A percentile compares a stretch with the other conserved stretches of the same genome.
Conservation (phyloP, 305 asterid species). For the Vinca major region DNA sequence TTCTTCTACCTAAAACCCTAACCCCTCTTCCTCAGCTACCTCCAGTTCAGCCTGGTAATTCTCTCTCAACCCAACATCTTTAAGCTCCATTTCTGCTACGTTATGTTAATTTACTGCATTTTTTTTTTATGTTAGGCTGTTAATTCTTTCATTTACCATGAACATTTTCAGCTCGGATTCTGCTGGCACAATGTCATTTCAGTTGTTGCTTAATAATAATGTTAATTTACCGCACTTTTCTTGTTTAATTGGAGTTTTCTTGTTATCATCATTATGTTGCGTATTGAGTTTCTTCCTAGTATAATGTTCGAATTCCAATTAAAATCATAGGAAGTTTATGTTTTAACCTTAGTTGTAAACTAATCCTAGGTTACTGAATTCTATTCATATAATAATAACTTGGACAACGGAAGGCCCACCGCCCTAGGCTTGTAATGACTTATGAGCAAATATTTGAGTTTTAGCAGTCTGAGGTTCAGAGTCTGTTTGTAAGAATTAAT, state of each 20-base stretch:
- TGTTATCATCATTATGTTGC: too few species aligned
- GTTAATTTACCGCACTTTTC: not conserved
- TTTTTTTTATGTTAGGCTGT: not conserved
- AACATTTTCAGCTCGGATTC: not conserved
- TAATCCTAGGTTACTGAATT: not conserved
- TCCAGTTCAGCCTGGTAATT: not conserved
- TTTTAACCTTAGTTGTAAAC: not conserved
- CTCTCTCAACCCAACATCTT: not conserved
- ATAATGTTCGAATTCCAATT: not conserved
- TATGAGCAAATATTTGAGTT: not conserved
- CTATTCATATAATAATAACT: not conserved
- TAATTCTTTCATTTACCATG: not conserved
- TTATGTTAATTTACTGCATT: not conserved
- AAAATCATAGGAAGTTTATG: not conserved
- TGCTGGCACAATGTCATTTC: not conserved
- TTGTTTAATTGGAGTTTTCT: not conserved
- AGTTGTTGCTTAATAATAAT: too few species aligned
- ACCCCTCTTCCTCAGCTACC: not conserved
- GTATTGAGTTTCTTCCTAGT: not conserved
- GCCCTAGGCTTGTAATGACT: not conserved
- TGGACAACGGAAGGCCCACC: not conserved
- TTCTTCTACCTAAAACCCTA: slow-evolving; percentile 14
- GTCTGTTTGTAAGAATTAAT: not conserved
- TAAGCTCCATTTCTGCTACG: not conserved
- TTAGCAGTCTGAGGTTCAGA: not conserved